phyloP scores from a whole-genome alignment of 805 yeast genomes.

The Kodamaea leandrae region DNA sequence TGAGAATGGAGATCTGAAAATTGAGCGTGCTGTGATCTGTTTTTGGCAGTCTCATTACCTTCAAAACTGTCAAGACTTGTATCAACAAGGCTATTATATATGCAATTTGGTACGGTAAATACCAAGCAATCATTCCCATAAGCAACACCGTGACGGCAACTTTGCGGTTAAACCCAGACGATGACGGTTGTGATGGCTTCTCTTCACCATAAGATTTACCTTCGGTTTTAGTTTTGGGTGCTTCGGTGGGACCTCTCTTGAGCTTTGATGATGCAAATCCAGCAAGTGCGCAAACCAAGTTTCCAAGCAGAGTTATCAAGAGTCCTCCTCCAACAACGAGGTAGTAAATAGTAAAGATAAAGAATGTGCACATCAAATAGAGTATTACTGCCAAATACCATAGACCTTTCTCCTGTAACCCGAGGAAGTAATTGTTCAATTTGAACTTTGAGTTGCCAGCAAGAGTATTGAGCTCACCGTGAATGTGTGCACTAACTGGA shows the following conservation, averaged over 20 bases:
- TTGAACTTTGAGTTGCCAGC: constrained; percentile 26
- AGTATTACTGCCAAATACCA: constrained; percentile 62
- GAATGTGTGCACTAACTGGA: constrained; percentile 51
- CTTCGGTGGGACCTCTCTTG: no score
- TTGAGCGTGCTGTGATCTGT: constrained; percentile 38
- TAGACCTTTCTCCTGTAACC: constrained; percentile 55
- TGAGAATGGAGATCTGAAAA: constrained; percentile 58
- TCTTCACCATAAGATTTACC: no score
- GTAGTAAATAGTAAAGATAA: constrained; percentile 39
- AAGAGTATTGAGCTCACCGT: constrained; percentile 43
- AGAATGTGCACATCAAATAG: constrained; percentile 42
- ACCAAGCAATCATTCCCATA: constrained; percentile 48
- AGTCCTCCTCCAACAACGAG: constrained; percentile 9
- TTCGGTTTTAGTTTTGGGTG: no score
- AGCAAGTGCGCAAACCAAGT: no score
- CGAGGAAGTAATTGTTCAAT: constrained; percentile 62
- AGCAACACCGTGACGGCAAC: constrained; percentile 39
- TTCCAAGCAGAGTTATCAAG: not conserved
- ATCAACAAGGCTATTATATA: constrained; percentile 57
- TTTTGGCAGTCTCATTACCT: constrained; percentile 11
- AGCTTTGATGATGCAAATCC: no score
- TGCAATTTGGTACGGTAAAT: constrained; percentile 81
- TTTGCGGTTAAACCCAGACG: no score
- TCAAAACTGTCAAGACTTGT: constrained; percentile 55
- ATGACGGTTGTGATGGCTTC: no score